Evolutionary conservation across 257 asterid species (phyloP).

Genomic region (Salvia hispanica): DNA sequence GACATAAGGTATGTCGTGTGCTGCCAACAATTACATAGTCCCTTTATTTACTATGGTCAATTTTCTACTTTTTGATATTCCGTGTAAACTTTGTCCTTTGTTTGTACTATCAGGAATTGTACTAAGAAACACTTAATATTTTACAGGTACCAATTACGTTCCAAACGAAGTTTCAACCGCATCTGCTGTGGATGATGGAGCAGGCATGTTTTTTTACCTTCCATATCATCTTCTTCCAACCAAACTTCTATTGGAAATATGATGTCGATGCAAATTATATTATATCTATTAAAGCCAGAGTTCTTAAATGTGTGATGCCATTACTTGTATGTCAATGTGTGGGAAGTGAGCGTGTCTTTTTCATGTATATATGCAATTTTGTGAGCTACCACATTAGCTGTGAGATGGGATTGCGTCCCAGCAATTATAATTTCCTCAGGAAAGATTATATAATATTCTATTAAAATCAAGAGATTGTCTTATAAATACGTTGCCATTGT

Average conservation of each 20-base stretch:
- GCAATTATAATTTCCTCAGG: not conserved
- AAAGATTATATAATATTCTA: not conserved
- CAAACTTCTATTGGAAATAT: not conserved
- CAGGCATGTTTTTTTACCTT: conserved; percentile 46
- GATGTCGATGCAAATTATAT: not conserved
- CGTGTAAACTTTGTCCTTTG: not conserved
- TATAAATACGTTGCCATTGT: not conserved
- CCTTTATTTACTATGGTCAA: not conserved
- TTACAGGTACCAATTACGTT: conserved; percentile 69
- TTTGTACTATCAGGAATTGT: not conserved
- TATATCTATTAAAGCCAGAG: not conserved
- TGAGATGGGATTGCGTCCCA: not conserved
- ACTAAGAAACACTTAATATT: conserved; percentile 8
- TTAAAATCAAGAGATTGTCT: not conserved
- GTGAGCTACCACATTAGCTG: not conserved
- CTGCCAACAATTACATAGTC: not conserved
- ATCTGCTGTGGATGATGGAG: conserved; percentile 71
- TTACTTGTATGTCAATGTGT: conserved; percentile 5
- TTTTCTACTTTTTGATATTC: conserved; percentile 1
- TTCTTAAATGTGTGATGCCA: not conserved
- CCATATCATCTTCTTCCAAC: conserved; percentile 3
- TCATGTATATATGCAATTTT: not conserved
- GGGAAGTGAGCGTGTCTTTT: not conserved
- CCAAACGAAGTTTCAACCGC: conserved; percentile 61
- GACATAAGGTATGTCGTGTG: conserved; percentile 44